Evolutionary conservation across 2,329 filamentous ascomycete species (phyloP).

Genomic region (Microcyclospora pomicola): DNA sequence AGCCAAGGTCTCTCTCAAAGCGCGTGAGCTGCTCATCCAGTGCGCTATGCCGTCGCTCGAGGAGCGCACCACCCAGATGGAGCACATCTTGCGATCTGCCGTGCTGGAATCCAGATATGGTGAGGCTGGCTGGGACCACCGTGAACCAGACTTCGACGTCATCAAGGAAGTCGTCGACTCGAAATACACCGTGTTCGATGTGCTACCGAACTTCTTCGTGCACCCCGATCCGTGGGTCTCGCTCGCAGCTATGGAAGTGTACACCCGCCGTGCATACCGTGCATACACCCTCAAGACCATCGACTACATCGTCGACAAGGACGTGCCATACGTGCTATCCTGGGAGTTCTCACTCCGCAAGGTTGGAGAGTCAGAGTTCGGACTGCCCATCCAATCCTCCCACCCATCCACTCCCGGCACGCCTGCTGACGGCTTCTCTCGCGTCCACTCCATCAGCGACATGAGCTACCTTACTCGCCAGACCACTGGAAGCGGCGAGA

Average conservation of each 20-base stretch:
- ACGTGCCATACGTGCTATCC: slow-evolving; percentile 66
- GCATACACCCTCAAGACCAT: slow-evolving; percentile 85
- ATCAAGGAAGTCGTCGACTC: slow-evolving; percentile 98
- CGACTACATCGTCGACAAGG: slow-evolving; percentile 67
- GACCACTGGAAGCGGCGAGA: slow-evolving; percentile 48
- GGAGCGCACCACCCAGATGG: slow-evolving; percentile 91
- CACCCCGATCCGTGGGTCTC: slow-evolving; percentile 92
- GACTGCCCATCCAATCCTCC: slow-evolving; percentile 62
- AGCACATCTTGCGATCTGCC: slow-evolving; percentile 90
- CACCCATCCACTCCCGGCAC: slow-evolving; percentile 62
- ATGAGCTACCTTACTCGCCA: slow-evolving; percentile 76
- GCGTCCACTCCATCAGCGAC: slow-evolving; percentile 89
- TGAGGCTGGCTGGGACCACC: slow-evolving; percentile 91
- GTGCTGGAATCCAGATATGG: slow-evolving; percentile 96
- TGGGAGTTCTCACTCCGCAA: slow-evolving; percentile 96
- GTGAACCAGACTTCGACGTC: slow-evolving; percentile 76
- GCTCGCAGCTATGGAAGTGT: slow-evolving; percentile 85
- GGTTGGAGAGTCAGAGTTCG: slow-evolving; percentile 82
- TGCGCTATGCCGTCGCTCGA: slow-evolving; percentile 91
- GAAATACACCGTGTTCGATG: slow-evolving; percentile 96
- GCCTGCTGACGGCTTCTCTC: slow-evolving; percentile 51
- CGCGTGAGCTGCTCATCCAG: slow-evolving; percentile 92
- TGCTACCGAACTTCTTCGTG: slow-evolving; percentile 86
- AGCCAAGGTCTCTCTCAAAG: slow-evolving; percentile 93
- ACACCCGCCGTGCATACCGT: slow-evolving; percentile 90